These are phyloP conservation scores for Sclerotinia minor DNA, from an alignment of 2,329 filamentous ascomycete species.

Conservation along the genomic window DNA sequence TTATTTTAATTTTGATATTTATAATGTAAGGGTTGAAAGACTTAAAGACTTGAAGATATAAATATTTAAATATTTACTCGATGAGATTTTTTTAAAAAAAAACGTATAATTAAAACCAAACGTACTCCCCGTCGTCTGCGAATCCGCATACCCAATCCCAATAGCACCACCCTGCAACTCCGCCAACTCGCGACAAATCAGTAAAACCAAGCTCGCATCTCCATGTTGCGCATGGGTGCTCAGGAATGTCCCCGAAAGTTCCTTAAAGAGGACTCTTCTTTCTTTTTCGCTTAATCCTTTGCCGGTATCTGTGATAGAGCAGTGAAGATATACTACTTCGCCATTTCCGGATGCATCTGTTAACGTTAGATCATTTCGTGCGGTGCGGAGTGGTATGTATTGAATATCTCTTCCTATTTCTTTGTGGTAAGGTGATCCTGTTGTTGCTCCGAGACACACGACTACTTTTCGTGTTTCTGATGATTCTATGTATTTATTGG, in stretches of 20 bases:
- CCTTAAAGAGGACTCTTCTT: not conserved
- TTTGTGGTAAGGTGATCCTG: constrained; percentile 4
- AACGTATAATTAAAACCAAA: constrained; percentile 14
- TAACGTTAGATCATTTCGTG: not conserved
- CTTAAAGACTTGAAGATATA: too few relatives aligned
- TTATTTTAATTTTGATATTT: not conserved
- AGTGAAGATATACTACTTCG: constrained; percentile 11
- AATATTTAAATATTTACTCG: too few relatives aligned
- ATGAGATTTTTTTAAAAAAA: too few relatives aligned
- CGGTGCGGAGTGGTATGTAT: constrained; percentile 9
- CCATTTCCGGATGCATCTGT: not conserved
- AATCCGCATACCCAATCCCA: not conserved
- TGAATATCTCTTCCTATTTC: constrained; percentile 3
- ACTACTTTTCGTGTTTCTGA: not conserved
- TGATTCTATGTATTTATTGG: constrained; percentile 2
- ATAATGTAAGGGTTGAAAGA: too few relatives aligned
- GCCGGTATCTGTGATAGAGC: constrained; percentile 2
- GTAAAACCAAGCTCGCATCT: not conserved
- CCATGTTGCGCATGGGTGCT: not conserved
- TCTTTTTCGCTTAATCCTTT: not conserved
- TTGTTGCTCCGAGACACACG: constrained; percentile 2
- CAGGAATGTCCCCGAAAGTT: not conserved
- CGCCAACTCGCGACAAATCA: constrained; percentile 10
- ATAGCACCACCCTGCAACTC: constrained; percentile 14
- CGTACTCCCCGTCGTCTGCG: not conserved